A percentile compares a stretch with the other conserved stretches of the same genome.
Evolutionary conservation across 805 yeast species (phyloP).

Genomic region (Ogataea pilisensis): DNA sequence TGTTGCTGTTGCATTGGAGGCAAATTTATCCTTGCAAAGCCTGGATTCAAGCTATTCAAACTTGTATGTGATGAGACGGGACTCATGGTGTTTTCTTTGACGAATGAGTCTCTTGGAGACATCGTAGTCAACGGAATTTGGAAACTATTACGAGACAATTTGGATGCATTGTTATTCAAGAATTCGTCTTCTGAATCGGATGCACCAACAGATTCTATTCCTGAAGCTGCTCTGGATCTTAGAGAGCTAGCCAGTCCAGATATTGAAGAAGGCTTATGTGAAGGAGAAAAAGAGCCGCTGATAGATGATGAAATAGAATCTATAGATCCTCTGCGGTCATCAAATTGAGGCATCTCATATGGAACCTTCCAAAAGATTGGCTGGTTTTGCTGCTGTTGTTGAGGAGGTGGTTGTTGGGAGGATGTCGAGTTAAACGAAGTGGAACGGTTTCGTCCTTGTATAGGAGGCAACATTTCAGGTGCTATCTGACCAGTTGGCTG

Average conservation of each 20-base stretch:
- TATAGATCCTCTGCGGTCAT: slow-evolving; percentile 36
- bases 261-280: slow-evolving; percentile 19
- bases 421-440: slow-evolving; percentile 16
- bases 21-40: slow-evolving; percentile 13
- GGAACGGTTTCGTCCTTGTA: slow-evolving; percentile 19
- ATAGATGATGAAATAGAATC: slow-evolving; percentile 49
- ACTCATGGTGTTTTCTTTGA: slow-evolving; percentile 20
- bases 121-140: slow-evolving; percentile 21
- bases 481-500: background rate
- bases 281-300: slow-evolving; percentile 31
- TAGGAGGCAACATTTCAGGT: slow-evolving; percentile 18
- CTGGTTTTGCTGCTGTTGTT: slow-evolving; percentile 11
- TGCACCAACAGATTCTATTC: slow-evolving; percentile 22
- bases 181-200: slow-evolving; percentile 35
- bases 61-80: slow-evolving; percentile 25
- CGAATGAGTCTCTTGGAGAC: slow-evolving; percentile 18
- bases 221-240: slow-evolving; percentile 15
- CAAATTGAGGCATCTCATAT: slow-evolving; percentile 44
- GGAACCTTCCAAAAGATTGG: slow-evolving; percentile 57
- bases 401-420: slow-evolving; percentile 3
- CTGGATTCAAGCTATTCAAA: slow-evolving; percentile 22
- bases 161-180: slow-evolving; percentile 19
- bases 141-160: slow-evolving; percentile 20
- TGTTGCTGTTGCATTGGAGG: slow-evolving; percentile 10
- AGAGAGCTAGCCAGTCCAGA: slow-evolving; percentile 12